A percentile compares a stretch with the other conserved stretches of the same genome.
Evolutionary conservation across 2,329 filamentous ascomycete genomes (phyloP).

Genomic region (Fusarium veterinarium): DNA sequence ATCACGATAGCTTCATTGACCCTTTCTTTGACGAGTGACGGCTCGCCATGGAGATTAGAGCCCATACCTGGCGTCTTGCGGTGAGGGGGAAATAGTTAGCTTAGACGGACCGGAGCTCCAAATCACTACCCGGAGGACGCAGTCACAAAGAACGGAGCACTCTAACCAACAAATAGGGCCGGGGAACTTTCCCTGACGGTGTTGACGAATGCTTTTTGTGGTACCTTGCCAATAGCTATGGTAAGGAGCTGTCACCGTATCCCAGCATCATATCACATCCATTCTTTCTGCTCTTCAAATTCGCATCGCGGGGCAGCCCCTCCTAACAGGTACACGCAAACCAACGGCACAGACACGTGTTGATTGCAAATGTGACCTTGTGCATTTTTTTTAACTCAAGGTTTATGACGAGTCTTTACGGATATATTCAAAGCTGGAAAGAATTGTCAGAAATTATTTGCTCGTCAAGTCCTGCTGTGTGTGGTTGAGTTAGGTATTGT

Average conservation of each 20-base stretch:
- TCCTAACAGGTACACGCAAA: conserved; percentile 36
- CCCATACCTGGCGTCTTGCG: conserved; percentile 36
- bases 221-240: conserved; percentile 8
- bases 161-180: neutral
- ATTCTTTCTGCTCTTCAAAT: conserved; percentile 3
- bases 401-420: neutral
- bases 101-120: conserved; percentile 25
- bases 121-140: conserved; percentile 22
- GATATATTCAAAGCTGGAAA: conserved; percentile 6
- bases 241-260: conserved; percentile 18
- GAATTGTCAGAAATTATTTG: conserved; percentile 5
- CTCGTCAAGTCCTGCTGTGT: neutral
- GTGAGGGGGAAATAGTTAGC: conserved; percentile 26
- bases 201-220: neutral
- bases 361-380: conserved; percentile 40
- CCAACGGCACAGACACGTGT: conserved; percentile 44
- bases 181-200: neutral
- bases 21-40: conserved; percentile 28
- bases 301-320: conserved; percentile 20
- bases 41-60: conserved; percentile 24
- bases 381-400: conserved; percentile 31
- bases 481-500: neutral
- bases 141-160: conserved; percentile 6
- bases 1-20: conserved; percentile 44
- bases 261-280: conserved; percentile 12